Conservation (phyloP, 2,329 filamentous ascomycete species). For the Diaporthe capsici region DNA sequence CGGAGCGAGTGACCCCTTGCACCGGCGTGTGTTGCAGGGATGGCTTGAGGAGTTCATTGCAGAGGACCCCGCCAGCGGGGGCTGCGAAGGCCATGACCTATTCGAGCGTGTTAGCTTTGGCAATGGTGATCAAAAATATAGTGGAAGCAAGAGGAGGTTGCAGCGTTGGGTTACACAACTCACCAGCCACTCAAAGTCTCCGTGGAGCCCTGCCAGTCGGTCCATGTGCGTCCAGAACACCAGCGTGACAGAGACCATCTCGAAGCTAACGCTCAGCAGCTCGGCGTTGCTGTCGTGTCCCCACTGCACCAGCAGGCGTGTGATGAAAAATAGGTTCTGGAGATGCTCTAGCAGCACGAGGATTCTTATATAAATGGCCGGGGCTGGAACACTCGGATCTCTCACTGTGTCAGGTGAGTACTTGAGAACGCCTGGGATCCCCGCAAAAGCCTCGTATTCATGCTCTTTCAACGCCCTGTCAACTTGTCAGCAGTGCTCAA, state of each 20-base stretch:
- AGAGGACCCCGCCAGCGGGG: conserved; percentile 64
- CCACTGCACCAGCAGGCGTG: conserved; percentile 66
- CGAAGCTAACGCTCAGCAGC: conserved; percentile 60
- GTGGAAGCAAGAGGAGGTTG: background rate
- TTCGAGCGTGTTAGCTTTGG: background rate
- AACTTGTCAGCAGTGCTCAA: background rate
- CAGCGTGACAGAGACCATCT: conserved; percentile 62
- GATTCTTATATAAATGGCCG: conserved; percentile 58
- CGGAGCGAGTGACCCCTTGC: conserved; percentile 58
- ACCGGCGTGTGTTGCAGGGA: conserved; percentile 52
- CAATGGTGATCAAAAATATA: too few relatives aligned
- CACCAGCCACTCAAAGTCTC: conserved; percentile 66
- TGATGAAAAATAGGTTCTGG: conserved; percentile 71
- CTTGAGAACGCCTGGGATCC: conserved; percentile 56
- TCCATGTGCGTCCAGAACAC: conserved; percentile 66
- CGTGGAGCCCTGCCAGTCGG: conserved; percentile 56
- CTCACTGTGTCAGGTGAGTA: conserved; percentile 56
- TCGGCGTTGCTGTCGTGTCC: conserved; percentile 55
- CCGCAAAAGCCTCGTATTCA: conserved; percentile 50
- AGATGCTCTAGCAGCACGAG: conserved; percentile 65
- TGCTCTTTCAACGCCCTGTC: conserved; percentile 54
- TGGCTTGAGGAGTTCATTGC: conserved; percentile 63
- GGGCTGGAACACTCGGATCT: conserved; percentile 47
- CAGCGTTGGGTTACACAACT: conserved; percentile 37
- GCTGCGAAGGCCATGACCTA: conserved; percentile 66